Percentiles rank a stretch among this genome's conserved stretches.
phyloP scores from a whole-genome alignment of 192 early-diverging fungal genomes.

The Backusella parvicylindrica region DNA sequence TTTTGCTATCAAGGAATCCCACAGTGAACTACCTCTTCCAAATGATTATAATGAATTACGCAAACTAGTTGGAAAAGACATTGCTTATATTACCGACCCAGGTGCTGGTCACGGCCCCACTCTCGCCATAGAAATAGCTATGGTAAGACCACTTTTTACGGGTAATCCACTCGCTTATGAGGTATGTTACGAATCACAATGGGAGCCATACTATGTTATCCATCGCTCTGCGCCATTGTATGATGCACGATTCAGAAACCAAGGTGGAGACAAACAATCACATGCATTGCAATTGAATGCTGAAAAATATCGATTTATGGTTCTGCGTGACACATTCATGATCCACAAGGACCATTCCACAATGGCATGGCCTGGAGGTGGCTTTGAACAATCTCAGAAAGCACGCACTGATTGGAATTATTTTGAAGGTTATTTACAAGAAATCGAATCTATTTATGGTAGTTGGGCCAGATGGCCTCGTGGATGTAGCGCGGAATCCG shows the following conservation, averaged over 20 bases:
- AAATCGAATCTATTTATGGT: slow-evolving; percentile 41
- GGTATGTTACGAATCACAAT: slow-evolving; percentile 57
- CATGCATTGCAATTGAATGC: slow-evolving; percentile 50
- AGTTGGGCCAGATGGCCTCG: slow-evolving; percentile 44
- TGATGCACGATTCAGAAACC: slow-evolving; percentile 52
- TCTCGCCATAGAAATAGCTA: slow-evolving; percentile 25
- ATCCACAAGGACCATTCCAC: slow-evolving; percentile 47
- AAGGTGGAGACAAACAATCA: slow-evolving; percentile 54
- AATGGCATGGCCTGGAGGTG: slow-evolving; percentile 46
- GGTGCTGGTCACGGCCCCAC: slow-evolving; percentile 54
- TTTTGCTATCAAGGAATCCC: slow-evolving; percentile 39
- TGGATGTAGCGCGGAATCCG: slow-evolving; percentile 41
- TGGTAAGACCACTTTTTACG: slow-evolving; percentile 21
- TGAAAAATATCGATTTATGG: slow-evolving; percentile 41
- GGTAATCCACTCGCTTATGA: slow-evolving; percentile 32
- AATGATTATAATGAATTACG: slow-evolving; percentile 39
- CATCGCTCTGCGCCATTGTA: slow-evolving; percentile 38
- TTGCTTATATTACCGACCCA: slow-evolving; percentile 51
- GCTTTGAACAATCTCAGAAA: slow-evolving; percentile 36
- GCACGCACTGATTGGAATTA: slow-evolving; percentile 39
- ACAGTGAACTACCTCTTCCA: slow-evolving; percentile 22
- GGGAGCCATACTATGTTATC: slow-evolving; percentile 57
- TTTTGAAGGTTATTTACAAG: slow-evolving; percentile 42
- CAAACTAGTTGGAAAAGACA: slow-evolving; percentile 30
- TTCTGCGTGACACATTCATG: slow-evolving; percentile 44